Base-by-base conservation (phyloP, 164 flowering plant genomes). In the Chloranthus sessilifolius region DNA sequence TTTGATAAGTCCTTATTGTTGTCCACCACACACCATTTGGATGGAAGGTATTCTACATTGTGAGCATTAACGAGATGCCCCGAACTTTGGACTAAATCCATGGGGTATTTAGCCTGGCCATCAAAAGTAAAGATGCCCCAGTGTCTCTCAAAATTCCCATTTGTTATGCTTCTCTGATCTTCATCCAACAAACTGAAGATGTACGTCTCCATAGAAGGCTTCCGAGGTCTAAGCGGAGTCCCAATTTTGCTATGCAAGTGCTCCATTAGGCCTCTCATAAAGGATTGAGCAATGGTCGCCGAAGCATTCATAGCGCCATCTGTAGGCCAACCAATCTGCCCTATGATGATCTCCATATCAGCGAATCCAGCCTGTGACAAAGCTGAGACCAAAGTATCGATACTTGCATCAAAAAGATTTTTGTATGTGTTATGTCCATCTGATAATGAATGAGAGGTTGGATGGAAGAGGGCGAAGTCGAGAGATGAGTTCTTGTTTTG, bases 121-220 rank as follows among this genome's bases (percentile, higher is more conserved):
- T 89, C 97, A 51, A 86, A 89, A 12, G 97, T 86, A 67, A 86
- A 89, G 2, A 89, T 37, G 6, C 97, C 95, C 94, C 90, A 89
- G 53, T 83, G 95, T 53, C 90, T 73, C 59, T 89, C 90, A 58
- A 71, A 89, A 54, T 67, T 68, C 46, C 95, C 95, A 10, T 64
- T 16, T 15, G 54, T 42, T 45, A 71, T 69, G 68, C 74, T 74
- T 65, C 86, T 69, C 45, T 69, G 71, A 61, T 86, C 88, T 67
- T 89, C 97, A 39, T 89, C 97, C 37, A 89, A 55, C 11, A 86
- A 76, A 69, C 82, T 76, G 20, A 68, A 71, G 31, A 89, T 68
- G 52, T 78, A 89, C 27, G 69, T 66, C 58, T 88, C 91, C 0
- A 60, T 16, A 1, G 89, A 86, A 24, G 76, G 74, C 24, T 52